phyloP scores from a whole-genome alignment of 805 yeast genomes.

The Saccharomycodes ludwigii region DNA sequence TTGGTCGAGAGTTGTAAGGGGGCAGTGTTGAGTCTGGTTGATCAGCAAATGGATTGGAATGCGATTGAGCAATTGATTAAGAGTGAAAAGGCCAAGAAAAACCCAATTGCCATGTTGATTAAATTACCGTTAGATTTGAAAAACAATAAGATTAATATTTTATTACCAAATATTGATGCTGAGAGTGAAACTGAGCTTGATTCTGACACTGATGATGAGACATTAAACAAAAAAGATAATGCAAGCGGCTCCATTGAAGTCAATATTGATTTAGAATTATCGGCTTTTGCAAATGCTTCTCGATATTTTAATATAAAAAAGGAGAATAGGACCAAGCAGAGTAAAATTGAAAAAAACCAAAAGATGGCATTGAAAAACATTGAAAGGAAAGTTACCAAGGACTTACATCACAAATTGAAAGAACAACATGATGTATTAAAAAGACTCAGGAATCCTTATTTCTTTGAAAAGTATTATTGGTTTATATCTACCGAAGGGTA shows the following conservation, averaged over 20 bases:
- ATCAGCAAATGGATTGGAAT: constrained; percentile 90
- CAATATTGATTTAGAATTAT: constrained; percentile 51
- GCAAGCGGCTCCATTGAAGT: constrained; percentile 3
- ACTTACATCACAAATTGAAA: constrained; percentile 44
- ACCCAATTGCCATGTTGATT: constrained; percentile 49
- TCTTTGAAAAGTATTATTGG: constrained; percentile 96
- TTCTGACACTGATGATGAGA: constrained; percentile 12
- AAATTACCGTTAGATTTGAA: constrained; percentile 56
- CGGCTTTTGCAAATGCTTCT: constrained; percentile 85
- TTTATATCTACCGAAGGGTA: constrained; percentile 85
- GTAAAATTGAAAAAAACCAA: constrained; percentile 68
- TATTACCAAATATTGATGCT: constrained; percentile 35
- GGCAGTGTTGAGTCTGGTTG: constrained; percentile 53
- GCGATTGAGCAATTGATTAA: constrained; percentile 67
- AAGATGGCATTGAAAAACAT: constrained; percentile 71
- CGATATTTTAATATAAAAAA: constrained; percentile 69
- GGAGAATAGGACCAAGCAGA: constrained; percentile 63
- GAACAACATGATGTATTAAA: constrained; percentile 42
- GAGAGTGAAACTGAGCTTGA: constrained; percentile 24
- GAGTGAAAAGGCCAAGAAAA: constrained; percentile 57
- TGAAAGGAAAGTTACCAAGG: constrained; percentile 62
- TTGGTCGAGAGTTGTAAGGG: constrained; percentile 58
- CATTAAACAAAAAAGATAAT: background rate
- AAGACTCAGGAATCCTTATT: constrained; percentile 57
- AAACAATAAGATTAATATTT: constrained; percentile 51